Base-by-base conservation (phyloP, 2,329 filamentous ascomycete species). In the Apiospora sp. region DNA sequence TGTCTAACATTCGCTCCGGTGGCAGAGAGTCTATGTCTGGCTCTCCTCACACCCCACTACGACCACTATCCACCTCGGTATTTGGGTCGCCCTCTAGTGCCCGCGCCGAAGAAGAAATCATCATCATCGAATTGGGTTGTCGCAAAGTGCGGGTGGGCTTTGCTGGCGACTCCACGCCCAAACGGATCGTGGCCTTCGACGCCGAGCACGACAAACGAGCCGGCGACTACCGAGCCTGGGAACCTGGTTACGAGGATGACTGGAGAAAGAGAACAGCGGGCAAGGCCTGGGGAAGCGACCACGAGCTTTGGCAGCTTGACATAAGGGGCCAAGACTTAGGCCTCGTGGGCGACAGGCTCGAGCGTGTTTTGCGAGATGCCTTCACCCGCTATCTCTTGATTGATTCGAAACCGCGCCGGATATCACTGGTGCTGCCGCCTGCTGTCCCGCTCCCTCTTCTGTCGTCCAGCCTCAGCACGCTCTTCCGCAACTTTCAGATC, bases 311-410 rank as follows among this genome's bases (percentile, higher is more conserved):
- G 92, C 88, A 88, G 72, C 88, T 90, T 77, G 94, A 98, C 80
- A 78, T 97, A 73, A 88, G 91, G 71, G 86, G 90, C 13, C 80
- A 93, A 16, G 94, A 98, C 78, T 80, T 98, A 73, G 94, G 92
- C 0, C 84, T 98, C 67, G 89, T 98, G 0, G 91, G 93, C 75
- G 96, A 98, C 81, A 96, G 93, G 82, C 87, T 99, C 71, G 96
- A 98, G 81, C 89, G 95, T 70, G 90, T 92, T 8, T 83, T 98
- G 77, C 88, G 95, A 71, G 93, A 96, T 77, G 92, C 93, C 14
- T 95, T 96, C 80, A 92, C 92, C 75, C 92, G 90, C 80, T 87
- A 89, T 77, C 83, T 93, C 30, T 85, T 93, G 72, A 88, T 94
- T 72, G 94, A 96, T 81, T 92, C 93, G 30, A 93, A 94, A 54